A percentile compares a stretch with the other conserved stretches of the same genome.
These are phyloP conservation scores for Daedalea quercina DNA, from an alignment of 768 basidiomycete species.

Conservation along the genomic window DNA sequence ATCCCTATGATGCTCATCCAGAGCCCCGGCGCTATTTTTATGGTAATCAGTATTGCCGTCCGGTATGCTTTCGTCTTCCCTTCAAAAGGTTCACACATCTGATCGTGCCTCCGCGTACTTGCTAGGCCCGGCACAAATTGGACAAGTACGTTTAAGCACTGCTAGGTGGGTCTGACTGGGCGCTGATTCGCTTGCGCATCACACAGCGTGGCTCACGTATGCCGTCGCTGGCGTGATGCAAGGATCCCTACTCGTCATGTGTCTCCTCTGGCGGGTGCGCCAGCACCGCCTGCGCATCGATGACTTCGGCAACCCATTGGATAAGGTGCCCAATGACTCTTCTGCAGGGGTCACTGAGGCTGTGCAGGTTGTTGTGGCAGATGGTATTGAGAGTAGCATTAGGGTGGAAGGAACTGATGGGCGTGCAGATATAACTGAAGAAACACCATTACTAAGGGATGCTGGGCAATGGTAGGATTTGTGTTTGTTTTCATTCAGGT, in stretches of 20 bases:
- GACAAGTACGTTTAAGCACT: conserved; percentile 50
- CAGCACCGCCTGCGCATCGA: conserved; percentile 73
- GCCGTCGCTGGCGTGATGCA: conserved; percentile 84
- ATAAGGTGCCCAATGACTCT: conserved; percentile 5
- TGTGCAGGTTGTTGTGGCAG: conserved; percentile 11
- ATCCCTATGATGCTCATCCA: conserved; percentile 97
- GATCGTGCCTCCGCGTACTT: background rate
- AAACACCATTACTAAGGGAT: conserved; percentile 7
- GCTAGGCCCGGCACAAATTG: conserved; percentile 73
- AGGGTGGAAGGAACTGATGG: conserved; percentile 3
- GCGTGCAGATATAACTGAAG: background rate
- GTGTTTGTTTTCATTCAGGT: too few species aligned
- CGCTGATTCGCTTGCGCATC: background rate
- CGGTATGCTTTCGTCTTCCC: conserved; percentile 42
- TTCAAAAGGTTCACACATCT: background rate
- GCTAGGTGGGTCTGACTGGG: background rate
- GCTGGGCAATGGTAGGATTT: too few species aligned
- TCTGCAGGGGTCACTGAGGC: conserved; percentile 7
- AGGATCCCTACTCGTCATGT: conserved; percentile 74
- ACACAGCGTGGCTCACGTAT: conserved; percentile 71
- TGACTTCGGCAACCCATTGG: conserved; percentile 74
- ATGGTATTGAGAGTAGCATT: conserved; percentile 16
- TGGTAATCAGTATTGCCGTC: conserved; percentile 77
- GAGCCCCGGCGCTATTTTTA: conserved; percentile 82
- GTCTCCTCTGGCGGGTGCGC: conserved; percentile 76